Conservation (phyloP, 78 protist genomes). For the Dictyostelium intermedium region DNA sequence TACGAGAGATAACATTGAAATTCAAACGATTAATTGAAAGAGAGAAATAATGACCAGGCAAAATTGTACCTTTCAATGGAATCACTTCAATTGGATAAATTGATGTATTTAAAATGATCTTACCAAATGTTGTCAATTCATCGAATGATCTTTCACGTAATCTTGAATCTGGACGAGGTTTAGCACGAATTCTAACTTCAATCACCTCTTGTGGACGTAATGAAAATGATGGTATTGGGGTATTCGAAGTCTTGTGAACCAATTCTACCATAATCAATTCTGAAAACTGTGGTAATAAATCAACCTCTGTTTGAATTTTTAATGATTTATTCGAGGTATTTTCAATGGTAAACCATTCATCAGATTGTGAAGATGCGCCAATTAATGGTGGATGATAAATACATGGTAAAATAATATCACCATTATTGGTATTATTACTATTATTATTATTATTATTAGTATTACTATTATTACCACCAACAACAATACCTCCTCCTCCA, state of each 20-base stretch:
- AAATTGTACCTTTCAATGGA: slow-evolving; percentile 23
- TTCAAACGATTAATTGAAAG: slow-evolving; percentile 21
- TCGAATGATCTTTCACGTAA: slow-evolving; percentile 29
- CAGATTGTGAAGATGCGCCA: slow-evolving; percentile 6
- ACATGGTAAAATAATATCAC: slow-evolving; percentile 49
- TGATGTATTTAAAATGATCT: slow-evolving; percentile 30
- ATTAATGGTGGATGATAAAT: slow-evolving; percentile 64
- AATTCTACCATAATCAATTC: slow-evolving; percentile 12
- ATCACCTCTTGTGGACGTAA: slow-evolving; percentile 44
- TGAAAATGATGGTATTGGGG: slow-evolving; percentile 70
- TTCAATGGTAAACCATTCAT: slow-evolving; percentile 82
- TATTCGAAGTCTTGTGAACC: slow-evolving; percentile 46
- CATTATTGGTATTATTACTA: not conserved
- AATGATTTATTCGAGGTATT: slow-evolving; percentile 48
- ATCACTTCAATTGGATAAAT: slow-evolving; percentile 46
- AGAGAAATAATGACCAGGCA: slow-evolving; percentile 56
- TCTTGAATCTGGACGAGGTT: slow-evolving; percentile 48
- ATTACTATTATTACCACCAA: not conserved
- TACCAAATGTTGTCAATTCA: slow-evolving; percentile 18
- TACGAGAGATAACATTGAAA: slow-evolving; percentile 41
- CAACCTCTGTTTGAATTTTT: slow-evolving; percentile 64
- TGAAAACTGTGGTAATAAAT: slow-evolving; percentile 25
- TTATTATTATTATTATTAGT: not conserved
- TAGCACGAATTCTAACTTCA: slow-evolving; percentile 58
- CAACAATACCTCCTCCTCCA: not conserved